phyloP scores from a whole-genome alignment of 192 early-diverging fungal species.

The Glomus cerebriforme region DNA sequence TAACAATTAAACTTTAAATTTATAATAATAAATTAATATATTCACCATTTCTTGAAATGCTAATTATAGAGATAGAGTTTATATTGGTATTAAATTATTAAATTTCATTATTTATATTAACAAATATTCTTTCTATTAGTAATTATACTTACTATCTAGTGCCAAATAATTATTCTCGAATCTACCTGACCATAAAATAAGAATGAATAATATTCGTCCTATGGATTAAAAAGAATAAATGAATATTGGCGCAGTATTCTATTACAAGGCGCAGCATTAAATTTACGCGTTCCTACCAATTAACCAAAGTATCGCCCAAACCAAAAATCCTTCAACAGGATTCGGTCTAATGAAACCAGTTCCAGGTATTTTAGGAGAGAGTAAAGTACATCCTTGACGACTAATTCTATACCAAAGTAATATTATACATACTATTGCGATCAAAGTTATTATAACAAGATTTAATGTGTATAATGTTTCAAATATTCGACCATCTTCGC shows the following conservation, averaged over 20 bases:
- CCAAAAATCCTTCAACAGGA: conserved; percentile 13
- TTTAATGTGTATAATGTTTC: background rate
- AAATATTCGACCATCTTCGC: background rate
- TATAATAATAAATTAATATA: background rate
- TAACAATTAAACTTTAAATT: background rate
- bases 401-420: conserved; percentile 8
- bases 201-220: background rate
- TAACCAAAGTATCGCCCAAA: background rate
- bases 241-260: background rate
- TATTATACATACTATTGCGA: background rate
- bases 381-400: background rate
- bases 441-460: background rate
- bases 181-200: background rate
- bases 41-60: background rate
- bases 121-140: background rate
- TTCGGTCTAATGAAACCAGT: conserved; percentile 16
- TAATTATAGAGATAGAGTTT: background rate
- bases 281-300: background rate
- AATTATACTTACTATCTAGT: background rate
- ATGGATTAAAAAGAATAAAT: background rate
- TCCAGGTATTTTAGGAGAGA: conserved; percentile 2
- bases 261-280: background rate
- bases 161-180: background rate
- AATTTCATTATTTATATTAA: too few species aligned
- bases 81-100: too few species aligned